phyloP scores from a whole-genome alignment of 805 yeast species.

The Candida qinlingensis region DNA sequence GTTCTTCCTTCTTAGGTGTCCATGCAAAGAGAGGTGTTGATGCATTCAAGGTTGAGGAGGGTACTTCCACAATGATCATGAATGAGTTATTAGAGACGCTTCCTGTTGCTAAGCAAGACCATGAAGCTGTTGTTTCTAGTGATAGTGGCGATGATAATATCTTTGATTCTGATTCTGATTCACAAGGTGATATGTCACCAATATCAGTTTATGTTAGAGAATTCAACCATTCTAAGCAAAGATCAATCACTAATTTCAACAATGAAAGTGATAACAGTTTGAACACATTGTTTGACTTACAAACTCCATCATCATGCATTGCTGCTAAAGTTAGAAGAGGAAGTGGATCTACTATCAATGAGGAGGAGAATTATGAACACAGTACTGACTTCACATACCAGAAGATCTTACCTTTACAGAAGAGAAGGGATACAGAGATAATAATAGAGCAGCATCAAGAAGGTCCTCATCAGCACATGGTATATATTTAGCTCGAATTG shows the following conservation, averaged over 20 bases:
- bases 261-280: slow-evolving; percentile 17
- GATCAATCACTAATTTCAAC: slow-evolving; percentile 13
- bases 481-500: neutral
- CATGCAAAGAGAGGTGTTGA: slow-evolving; percentile 33
- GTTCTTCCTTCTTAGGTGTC: slow-evolving; percentile 49
- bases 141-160: slow-evolving; percentile 9
- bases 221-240: slow-evolving; percentile 6
- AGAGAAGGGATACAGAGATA: neutral
- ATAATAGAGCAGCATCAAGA: neutral
- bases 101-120: slow-evolving; percentile 2
- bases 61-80: slow-evolving; percentile 17
- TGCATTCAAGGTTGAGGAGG: slow-evolving; percentile 19
- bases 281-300: slow-evolving; percentile 13
- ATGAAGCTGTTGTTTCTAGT: neutral
- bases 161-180: slow-evolving; percentile 4
- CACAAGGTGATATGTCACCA: slow-evolving; percentile 6
- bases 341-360: slow-evolving; percentile 19
- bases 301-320: neutral
- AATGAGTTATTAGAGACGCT: slow-evolving; percentile 18
- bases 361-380: slow-evolving; percentile 5
- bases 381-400: slow-evolving; percentile 19
- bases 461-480: neutral
- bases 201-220: neutral
- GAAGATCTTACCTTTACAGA: slow-evolving; percentile 16
- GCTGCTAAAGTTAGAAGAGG: slow-evolving; percentile 4